Conservation (phyloP, 2,329 filamentous ascomycete species). For the Scleromitrula shiraiana region DNA sequence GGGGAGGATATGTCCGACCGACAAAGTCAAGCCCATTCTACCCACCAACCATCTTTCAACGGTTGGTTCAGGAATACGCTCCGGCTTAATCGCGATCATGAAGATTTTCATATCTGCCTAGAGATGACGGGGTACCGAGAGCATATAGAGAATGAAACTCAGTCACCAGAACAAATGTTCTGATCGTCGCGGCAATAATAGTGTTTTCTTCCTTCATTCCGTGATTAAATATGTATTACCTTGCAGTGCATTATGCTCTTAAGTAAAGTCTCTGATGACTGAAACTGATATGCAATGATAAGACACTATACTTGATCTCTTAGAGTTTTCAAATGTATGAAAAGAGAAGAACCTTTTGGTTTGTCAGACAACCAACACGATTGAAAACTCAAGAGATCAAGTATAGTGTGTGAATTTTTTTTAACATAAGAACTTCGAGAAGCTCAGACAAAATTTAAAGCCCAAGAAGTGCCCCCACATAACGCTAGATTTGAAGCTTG, state of each 20-base stretch:
- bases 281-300: too few relatives aligned
- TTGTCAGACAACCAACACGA: neutral
- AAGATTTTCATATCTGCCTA: conserved; percentile 63
- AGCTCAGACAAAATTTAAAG: conserved; percentile 4
- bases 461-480: neutral
- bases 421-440: neutral
- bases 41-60: conserved; percentile 72
- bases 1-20: conserved; percentile 27
- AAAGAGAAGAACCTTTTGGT: neutral
- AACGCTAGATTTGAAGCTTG: conserved; percentile 1
- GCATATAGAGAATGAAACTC: conserved; percentile 54
- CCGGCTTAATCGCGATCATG: conserved; percentile 97
- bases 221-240: neutral
- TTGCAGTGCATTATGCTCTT: too few relatives aligned
- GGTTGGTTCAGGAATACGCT: conserved; percentile 79
- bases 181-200: conserved; percentile 29
- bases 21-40: conserved; percentile 95
- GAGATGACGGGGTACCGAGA: conserved; percentile 70
- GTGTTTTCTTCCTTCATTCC: neutral
- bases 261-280: too few relatives aligned
- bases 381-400: too few relatives aligned
- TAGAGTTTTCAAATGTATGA: too few relatives aligned
- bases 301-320: too few relatives aligned
- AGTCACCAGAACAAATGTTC: conserved; percentile 45
- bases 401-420: neutral